Percentiles rank a stretch among this genome's conserved stretches.
Conservation (phyloP, 495 filamentous ascomycete genomes). For the Podospora australis region DNA sequence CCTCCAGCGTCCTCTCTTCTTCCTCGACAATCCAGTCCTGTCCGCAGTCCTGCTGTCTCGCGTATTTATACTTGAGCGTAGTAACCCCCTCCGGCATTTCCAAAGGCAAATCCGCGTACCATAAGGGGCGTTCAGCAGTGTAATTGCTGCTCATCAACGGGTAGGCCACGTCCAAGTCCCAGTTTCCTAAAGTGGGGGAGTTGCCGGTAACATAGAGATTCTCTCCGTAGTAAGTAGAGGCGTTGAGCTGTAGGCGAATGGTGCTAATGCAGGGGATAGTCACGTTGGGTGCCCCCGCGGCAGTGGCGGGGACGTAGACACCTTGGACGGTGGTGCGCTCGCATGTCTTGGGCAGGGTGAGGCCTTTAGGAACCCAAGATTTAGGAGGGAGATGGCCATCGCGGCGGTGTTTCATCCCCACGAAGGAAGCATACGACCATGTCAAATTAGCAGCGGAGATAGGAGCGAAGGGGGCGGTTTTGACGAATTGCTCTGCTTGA, state of each 20-base stretch:
- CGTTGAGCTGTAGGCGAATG: slow-evolving; percentile 34
- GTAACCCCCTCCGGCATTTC: slow-evolving; percentile 23
- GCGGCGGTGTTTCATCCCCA: slow-evolving; percentile 45
- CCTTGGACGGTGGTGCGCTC: slow-evolving; percentile 43
- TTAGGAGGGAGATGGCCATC: slow-evolving; percentile 44
- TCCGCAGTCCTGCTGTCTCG: slow-evolving; percentile 34
- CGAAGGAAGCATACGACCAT: slow-evolving; percentile 58
- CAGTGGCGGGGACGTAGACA: slow-evolving; percentile 49
- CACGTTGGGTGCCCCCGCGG: slow-evolving; percentile 40
- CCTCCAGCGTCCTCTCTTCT: slow-evolving; percentile 25
- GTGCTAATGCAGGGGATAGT: slow-evolving; percentile 47
- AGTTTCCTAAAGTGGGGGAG: slow-evolving; percentile 47
- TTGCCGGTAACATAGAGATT: slow-evolving; percentile 53
- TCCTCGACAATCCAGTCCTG: slow-evolving; percentile 34
- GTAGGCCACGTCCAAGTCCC: slow-evolving; percentile 44
- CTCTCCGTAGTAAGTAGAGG: slow-evolving; percentile 49
- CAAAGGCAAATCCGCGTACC: slow-evolving; percentile 23
- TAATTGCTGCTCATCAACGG: slow-evolving; percentile 49
- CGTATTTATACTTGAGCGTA: slow-evolving; percentile 29
- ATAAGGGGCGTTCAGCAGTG: slow-evolving; percentile 32
- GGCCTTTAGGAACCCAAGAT: slow-evolving; percentile 39
- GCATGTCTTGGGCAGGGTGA: slow-evolving; percentile 46
- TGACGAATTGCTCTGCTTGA: slow-evolving; percentile 54
- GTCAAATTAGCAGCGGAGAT: slow-evolving; percentile 56
- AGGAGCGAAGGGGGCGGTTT: slow-evolving; percentile 36